Conservation (phyloP, 2,329 filamentous ascomycete genomes). For the Phialophora tarda region DNA sequence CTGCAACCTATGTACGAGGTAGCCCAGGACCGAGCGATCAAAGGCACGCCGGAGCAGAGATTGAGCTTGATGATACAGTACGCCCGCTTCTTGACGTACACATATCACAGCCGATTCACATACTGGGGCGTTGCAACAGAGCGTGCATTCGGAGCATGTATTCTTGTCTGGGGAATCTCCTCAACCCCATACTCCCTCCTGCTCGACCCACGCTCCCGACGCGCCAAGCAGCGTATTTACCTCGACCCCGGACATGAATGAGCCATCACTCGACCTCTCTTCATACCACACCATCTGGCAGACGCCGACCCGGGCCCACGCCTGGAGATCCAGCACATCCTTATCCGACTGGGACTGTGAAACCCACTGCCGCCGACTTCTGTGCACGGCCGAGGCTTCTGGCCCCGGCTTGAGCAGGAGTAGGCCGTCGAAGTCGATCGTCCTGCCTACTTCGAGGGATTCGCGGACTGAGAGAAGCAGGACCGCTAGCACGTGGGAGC, state of each 20-base stretch:
- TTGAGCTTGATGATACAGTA: no score
- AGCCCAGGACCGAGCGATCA: no score
- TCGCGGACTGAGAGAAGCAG: neutral
- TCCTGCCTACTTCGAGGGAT: neutral
- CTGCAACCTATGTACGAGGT: no score
- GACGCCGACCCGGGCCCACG: slow-evolving; percentile 5
- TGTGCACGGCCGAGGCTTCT: neutral
- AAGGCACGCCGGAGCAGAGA: no score
- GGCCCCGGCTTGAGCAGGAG: neutral
- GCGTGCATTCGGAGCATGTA: no score
- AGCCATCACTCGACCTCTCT: neutral
- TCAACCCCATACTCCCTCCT: neutral
- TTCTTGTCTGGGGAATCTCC: neutral
- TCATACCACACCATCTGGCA: slow-evolving; percentile 7
- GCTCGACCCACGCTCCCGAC: neutral
- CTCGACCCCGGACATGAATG: slow-evolving; percentile 2
- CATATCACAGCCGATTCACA: no score
- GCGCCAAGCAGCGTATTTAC: neutral
- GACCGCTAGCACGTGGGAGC: neutral
- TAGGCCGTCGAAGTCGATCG: neutral
- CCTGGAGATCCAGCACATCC: neutral
- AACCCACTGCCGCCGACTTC: neutral
- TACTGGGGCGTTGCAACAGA: no score
- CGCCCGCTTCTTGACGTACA: no score
- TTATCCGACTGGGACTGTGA: neutral